These are phyloP conservation scores for Colletotrichum orchidophilum DNA, from an alignment of 2,329 filamentous ascomycete genomes.

Conservation along the genomic window DNA sequence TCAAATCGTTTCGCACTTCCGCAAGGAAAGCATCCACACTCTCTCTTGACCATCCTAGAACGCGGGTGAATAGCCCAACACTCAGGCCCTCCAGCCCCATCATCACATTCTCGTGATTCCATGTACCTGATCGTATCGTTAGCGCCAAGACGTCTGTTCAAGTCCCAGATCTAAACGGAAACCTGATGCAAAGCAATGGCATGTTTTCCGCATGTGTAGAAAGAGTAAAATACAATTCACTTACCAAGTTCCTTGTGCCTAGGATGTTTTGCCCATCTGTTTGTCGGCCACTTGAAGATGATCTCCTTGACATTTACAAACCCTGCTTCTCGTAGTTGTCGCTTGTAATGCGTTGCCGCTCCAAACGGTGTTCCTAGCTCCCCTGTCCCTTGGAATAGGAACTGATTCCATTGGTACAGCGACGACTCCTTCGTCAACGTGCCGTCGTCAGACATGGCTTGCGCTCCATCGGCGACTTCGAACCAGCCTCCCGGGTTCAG, in stretches of 20 bases:
- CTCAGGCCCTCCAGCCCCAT: conserved; percentile 40
- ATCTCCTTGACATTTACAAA: conserved; percentile 59
- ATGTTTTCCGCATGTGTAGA: not conserved
- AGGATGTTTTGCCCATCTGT: conserved; percentile 56
- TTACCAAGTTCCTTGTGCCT: conserved; percentile 57
- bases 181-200: not conserved
- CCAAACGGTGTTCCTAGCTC: conserved; percentile 43
- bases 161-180: too few relatives aligned
- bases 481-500: conserved; percentile 55
- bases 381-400: not conserved
- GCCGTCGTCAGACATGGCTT: conserved; percentile 52
- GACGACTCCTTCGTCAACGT: conserved; percentile 39
- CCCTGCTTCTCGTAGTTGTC: conserved; percentile 55
- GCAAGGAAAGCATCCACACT: conserved; percentile 39
- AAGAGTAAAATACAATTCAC: not conserved
- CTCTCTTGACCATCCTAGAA: conserved; percentile 38
- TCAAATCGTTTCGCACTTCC: conserved; percentile 39
- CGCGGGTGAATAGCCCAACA: conserved; percentile 39
- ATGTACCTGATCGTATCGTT: conserved; percentile 32
- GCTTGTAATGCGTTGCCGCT: conserved; percentile 42
- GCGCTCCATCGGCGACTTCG: conserved; percentile 54
- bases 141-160: not conserved
- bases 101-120: conserved; percentile 34
- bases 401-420: conserved; percentile 6
- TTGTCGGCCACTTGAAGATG: conserved; percentile 55